Conservation (phyloP, 176 grass and related monocot species). For the Alopecurus myosuroides region DNA sequence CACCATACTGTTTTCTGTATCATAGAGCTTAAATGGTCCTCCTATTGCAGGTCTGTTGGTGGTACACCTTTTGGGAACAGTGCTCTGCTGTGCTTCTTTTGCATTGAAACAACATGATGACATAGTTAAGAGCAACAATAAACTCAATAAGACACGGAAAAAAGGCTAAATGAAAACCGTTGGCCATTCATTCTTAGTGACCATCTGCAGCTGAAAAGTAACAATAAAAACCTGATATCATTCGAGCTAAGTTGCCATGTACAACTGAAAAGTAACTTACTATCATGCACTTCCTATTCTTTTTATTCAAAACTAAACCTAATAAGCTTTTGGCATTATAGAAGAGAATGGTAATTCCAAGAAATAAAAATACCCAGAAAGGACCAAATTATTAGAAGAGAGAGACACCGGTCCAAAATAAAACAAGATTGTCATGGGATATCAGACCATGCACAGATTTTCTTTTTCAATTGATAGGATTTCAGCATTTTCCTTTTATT, state of each 20-base stretch:
- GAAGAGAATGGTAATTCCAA: neutral
- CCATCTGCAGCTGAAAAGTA: neutral
- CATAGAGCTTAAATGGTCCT: conserved; percentile 87
- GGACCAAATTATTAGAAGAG: neutral
- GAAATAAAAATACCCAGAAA: neutral
- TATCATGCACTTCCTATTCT: neutral
- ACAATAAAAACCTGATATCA: neutral
- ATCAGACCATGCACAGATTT: neutral
- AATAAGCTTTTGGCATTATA: neutral
- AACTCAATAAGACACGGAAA: conserved; percentile 7
- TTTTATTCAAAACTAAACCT: neutral
- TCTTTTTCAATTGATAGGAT: neutral
- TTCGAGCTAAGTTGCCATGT: neutral
- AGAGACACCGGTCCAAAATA: neutral
- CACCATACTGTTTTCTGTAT: conserved; percentile 67
- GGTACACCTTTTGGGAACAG: conserved; percentile 59
- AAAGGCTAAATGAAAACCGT: conserved; percentile 10
- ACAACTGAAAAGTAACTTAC: neutral
- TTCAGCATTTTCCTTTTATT: neutral
- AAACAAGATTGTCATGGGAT: neutral
- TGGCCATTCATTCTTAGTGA: conserved; percentile 7
- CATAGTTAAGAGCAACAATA: conserved; percentile 8
- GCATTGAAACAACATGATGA: conserved; percentile 12
- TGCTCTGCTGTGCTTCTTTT: conserved; percentile 43
- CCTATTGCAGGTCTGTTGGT: conserved; percentile 87